Percentiles rank a stretch among this genome's conserved stretches.
Evolutionary conservation across 225 moss, liverwort and hornwort genomes (phyloP).

Genomic region (Physcomitrellopsis africana): DNA sequence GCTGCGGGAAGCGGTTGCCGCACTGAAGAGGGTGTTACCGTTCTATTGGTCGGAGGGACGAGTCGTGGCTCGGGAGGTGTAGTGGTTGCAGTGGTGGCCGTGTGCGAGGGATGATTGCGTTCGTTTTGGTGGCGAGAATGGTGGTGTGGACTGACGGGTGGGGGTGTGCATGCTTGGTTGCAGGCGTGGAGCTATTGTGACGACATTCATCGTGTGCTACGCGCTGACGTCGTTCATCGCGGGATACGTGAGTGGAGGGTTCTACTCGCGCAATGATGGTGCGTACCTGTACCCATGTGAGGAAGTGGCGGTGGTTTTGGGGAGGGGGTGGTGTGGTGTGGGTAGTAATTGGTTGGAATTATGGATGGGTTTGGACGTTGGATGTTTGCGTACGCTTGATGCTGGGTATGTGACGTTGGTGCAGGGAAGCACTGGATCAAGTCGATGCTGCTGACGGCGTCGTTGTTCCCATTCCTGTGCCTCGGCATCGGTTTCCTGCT

Average conservation of each 20-base stretch:
- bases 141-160: neutral
- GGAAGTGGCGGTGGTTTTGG: neutral
- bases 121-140: slow-evolving; percentile 8
- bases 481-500: slow-evolving; percentile 91
- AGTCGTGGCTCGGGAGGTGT: too few species aligned
- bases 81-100: too few species aligned
- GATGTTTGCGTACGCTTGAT: slow-evolving; percentile 15
- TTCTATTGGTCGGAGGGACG: too few species aligned
- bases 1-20: neutral
- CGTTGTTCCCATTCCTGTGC: slow-evolving; percentile 87
- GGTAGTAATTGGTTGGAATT: too few species aligned
- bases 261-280: slow-evolving; percentile 97
- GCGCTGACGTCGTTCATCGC: slow-evolving; percentile 97
- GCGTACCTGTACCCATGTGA: slow-evolving; percentile 13
- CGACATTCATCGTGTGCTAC: slow-evolving; percentile 96
- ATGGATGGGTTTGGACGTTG: too few species aligned
- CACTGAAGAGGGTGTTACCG: too few species aligned
- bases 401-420: slow-evolving; percentile 22
- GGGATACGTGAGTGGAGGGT: slow-evolving; percentile 98
- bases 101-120: neutral
- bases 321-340: too few species aligned
- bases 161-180: slow-evolving; percentile 6
- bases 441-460: slow-evolving; percentile 97
- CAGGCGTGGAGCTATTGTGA: slow-evolving; percentile 99
- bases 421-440: slow-evolving; percentile 99